Base-by-base conservation (phyloP, 2,329 filamentous ascomycete genomes). In the Xylaria multiplex region DNA sequence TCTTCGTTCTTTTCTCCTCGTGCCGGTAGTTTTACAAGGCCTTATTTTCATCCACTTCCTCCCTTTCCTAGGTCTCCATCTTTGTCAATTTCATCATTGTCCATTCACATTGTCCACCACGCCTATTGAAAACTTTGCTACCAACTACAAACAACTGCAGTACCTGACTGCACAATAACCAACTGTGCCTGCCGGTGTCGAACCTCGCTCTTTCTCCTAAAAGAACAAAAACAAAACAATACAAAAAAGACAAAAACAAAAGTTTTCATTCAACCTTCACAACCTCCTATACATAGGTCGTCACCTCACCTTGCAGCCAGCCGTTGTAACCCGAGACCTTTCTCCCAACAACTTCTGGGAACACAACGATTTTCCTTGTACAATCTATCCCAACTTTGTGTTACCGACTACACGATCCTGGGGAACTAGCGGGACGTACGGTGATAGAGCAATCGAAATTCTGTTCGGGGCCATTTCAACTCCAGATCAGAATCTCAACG, bases 401-500 rank as follows among this genome's bases (percentile, higher is more conserved):
- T 60, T 53, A 59, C 61, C 50, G 52, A 62, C 55, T 54, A 6
- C 49, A 52, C 48, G 30, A 22, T 43, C 60, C 57, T 64, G 53
- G 64, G 62, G 62, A 68, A 65, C 43, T 49, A 45, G 53, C 52
- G 59, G 69, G 59, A 70, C 65, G 53, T 52, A 58, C 32, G 14
- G n/a, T 35, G 60, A 46, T 60, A 27, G 27, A 49, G 61, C 43
- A 50, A 61, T 60, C 62, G 61, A 60, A 61, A 66, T 64, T 42
- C 45, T 55, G 53, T 43, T 56, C 46, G 61, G 65, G 72, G 72
- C 69, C 60, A 75, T 74, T 71, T 69, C 56, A 71, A 65, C 70
- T 68, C 35, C 64, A 70, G 62, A 69, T 68, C 46, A 69, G 53
- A 61, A 67, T 27, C 48, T 65, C 59, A 64, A 62, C 40, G 55